A percentile compares a stretch with the other conserved stretches of the same genome.
Evolutionary conservation across 1,284 basidiomycete genomes (phyloP).

Genomic region (Ceratobasidium sp.): DNA sequence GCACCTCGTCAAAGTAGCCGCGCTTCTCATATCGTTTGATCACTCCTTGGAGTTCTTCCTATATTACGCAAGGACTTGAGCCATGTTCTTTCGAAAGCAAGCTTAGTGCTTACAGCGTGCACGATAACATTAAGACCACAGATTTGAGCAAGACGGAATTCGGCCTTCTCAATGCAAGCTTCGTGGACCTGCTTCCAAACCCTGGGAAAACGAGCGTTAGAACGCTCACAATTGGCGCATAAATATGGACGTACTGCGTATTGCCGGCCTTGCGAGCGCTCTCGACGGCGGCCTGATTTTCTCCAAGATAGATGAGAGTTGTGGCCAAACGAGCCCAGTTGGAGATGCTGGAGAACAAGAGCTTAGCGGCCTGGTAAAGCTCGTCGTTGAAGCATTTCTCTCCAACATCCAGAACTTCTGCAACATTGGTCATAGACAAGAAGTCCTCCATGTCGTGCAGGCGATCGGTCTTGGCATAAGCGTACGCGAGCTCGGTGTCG

Average conservation of each 20-base stretch:
- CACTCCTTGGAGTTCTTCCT: conserved; percentile 89
- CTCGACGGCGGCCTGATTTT: conserved; percentile 98
- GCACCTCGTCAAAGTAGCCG: conserved; percentile 95
- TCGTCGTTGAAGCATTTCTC: conserved; percentile 99
- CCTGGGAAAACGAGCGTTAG: conserved; percentile 57
- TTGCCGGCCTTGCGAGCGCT: conserved; percentile 99
- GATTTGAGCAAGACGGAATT: conserved; percentile 98
- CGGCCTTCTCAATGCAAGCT: conserved; percentile 96
- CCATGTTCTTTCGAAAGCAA: background rate
- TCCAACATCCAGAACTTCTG: conserved; percentile 94
- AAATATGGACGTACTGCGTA: conserved; percentile 77
- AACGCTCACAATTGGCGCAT: conserved; percentile 1
- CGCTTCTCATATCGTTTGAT: conserved; percentile 89
- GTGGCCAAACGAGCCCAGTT: conserved; percentile 99
- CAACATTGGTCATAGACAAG: conserved; percentile 98
- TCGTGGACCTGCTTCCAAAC: conserved; percentile 99
- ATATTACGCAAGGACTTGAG: conserved; percentile 45
- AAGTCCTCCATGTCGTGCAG: conserved; percentile 99
- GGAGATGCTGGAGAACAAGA: conserved; percentile 96
- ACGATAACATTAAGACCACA: conserved; percentile 96
- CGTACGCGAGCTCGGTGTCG: conserved; percentile 96
- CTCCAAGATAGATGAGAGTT: conserved; percentile 97
- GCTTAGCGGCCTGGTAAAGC: conserved; percentile 95
- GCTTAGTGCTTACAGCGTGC: conserved; percentile 72
- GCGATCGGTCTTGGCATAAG: conserved; percentile 96